phyloP scores from a whole-genome alignment of 2,329 filamentous ascomycete species.

The Sporothrix brasiliensis region DNA sequence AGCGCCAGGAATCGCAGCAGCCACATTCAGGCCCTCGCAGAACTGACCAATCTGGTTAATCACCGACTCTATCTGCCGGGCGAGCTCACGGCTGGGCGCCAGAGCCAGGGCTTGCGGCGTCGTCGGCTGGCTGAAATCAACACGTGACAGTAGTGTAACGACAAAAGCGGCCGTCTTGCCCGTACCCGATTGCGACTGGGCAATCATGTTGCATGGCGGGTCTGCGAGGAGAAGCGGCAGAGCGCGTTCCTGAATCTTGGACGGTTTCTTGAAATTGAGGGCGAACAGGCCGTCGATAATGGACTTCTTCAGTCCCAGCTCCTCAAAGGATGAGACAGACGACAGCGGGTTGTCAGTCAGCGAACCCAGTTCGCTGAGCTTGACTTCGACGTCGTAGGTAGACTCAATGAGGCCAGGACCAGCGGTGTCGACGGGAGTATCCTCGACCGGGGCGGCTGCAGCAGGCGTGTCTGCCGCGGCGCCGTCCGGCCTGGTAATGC shows the following conservation, averaged over 20 bases:
- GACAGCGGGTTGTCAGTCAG: slow-evolving; percentile 86
- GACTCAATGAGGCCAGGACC: slow-evolving; percentile 67
- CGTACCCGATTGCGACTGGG: slow-evolving; percentile 98
- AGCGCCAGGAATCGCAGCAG: slow-evolving; percentile 80
- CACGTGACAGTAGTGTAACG: slow-evolving; percentile 82
- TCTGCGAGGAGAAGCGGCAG: slow-evolving; percentile 84
- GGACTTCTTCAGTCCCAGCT: slow-evolving; percentile 72
- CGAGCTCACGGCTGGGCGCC: slow-evolving; percentile 90
- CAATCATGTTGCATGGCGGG: slow-evolving; percentile 92
- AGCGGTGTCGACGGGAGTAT: slow-evolving; percentile 21
- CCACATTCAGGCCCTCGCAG: slow-evolving; percentile 72
- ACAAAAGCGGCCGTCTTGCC: slow-evolving; percentile 98
- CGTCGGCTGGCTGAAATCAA: slow-evolving; percentile 70
- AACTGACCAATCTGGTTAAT: slow-evolving; percentile 82
- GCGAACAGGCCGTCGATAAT: slow-evolving; percentile 76
- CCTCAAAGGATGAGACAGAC: slow-evolving; percentile 80
- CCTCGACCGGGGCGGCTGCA: slow-evolving; percentile 13
- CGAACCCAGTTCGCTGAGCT: slow-evolving; percentile 83
- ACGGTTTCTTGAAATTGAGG: slow-evolving; percentile 91
- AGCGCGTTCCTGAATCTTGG: slow-evolving; percentile 96
- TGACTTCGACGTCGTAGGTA: slow-evolving; percentile 87
- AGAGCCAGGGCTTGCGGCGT: slow-evolving; percentile 85
- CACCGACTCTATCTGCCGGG: slow-evolving; percentile 89
- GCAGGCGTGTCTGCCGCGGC: slow-evolving; percentile 9
- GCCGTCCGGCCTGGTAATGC: slow-evolving; percentile 52